These are phyloP conservation scores for Xylariales sp. DNA, from an alignment of 2,329 filamentous ascomycete species.

Conservation along the genomic window DNA sequence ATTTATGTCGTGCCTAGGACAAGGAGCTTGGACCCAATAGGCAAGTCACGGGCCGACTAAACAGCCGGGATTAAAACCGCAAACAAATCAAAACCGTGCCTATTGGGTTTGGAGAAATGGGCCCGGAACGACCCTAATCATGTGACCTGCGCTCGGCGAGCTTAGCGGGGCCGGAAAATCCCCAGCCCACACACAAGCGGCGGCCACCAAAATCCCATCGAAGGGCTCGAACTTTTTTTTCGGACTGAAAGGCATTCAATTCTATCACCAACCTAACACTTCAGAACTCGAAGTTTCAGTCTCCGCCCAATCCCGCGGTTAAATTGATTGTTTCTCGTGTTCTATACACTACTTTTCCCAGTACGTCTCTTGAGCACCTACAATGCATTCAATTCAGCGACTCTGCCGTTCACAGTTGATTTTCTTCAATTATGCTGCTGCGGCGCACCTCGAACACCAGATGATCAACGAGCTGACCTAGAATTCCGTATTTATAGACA, in stretches of 20 bases:
- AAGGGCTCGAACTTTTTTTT: neutral
- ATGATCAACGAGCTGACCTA: slow-evolving; percentile 13
- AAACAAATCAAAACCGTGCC: too few species aligned
- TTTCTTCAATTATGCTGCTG: too few species aligned
- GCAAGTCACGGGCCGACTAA: too few species aligned
- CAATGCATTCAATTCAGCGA: neutral
- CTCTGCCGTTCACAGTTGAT: neutral
- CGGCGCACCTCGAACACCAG: neutral
- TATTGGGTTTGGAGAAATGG: too few species aligned
- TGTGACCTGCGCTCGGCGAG: slow-evolving; percentile 4
- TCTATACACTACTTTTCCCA: too few species aligned
- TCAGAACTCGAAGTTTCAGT: slow-evolving; percentile 97
- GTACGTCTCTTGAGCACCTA: slow-evolving; percentile 24
- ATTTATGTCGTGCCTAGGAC: too few species aligned
- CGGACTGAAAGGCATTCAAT: slow-evolving; percentile 1
- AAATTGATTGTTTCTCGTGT: slow-evolving; percentile 99
- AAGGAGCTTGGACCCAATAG: too few species aligned
- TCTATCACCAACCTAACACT: slow-evolving; percentile 1
- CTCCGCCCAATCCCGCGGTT: slow-evolving; percentile 97
- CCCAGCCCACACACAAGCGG: neutral
- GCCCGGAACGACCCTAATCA: slow-evolving; percentile 10
- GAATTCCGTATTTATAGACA: slow-evolving; percentile 17
- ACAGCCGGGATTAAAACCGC: too few species aligned
- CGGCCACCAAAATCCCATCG: neutral
- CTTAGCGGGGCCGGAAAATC: neutral